Evolutionary conservation across 1,284 basidiomycete genomes (phyloP).

Genomic region (Volvariella volvacea): DNA sequence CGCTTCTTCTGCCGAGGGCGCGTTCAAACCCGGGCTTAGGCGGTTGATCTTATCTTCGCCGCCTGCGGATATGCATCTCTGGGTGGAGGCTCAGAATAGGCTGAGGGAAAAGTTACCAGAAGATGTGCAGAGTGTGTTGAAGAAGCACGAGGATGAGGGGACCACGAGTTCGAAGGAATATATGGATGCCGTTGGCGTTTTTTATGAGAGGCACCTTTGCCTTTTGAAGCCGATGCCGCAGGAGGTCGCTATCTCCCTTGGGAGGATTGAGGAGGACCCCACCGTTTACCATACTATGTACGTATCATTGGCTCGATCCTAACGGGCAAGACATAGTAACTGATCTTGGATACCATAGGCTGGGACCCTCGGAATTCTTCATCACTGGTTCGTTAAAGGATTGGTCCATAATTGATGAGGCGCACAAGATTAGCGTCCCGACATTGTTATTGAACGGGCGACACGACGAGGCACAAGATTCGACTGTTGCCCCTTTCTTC

Average conservation of each 20-base stretch:
- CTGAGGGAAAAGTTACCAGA: slow-evolving; percentile 26
- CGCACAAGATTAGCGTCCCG: slow-evolving; percentile 37
- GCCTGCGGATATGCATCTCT: slow-evolving; percentile 33
- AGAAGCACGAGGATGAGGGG: slow-evolving; percentile 20
- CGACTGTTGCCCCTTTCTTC: slow-evolving; percentile 37
- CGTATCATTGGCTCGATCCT: too few relatives aligned
- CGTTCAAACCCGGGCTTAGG: slow-evolving; percentile 29
- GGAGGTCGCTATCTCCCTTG: slow-evolving; percentile 23
- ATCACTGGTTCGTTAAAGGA: slow-evolving; percentile 25
- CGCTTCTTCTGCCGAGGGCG: neutral
- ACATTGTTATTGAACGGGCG: slow-evolving; percentile 45
- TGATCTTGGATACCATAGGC: slow-evolving; percentile 26
- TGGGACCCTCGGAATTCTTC: slow-evolving; percentile 9
- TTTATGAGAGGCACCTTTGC: slow-evolving; percentile 39
- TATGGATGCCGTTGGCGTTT: slow-evolving; percentile 33
- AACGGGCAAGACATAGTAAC: too few relatives aligned
- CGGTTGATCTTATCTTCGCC: slow-evolving; percentile 32
- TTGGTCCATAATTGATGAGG: slow-evolving; percentile 39
- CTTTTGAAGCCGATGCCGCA: slow-evolving; percentile 39
- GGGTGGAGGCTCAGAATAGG: slow-evolving; percentile 25
- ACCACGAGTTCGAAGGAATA: slow-evolving; percentile 41
- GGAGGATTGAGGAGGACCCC: slow-evolving; percentile 32
- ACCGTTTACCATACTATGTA: slow-evolving; percentile 40
- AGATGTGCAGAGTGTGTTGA: slow-evolving; percentile 34
- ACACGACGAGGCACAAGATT: slow-evolving; percentile 45